Evolutionary conservation across 371 early-diverging fungal species (phyloP).

Genomic region (Coemansia sp.): DNA sequence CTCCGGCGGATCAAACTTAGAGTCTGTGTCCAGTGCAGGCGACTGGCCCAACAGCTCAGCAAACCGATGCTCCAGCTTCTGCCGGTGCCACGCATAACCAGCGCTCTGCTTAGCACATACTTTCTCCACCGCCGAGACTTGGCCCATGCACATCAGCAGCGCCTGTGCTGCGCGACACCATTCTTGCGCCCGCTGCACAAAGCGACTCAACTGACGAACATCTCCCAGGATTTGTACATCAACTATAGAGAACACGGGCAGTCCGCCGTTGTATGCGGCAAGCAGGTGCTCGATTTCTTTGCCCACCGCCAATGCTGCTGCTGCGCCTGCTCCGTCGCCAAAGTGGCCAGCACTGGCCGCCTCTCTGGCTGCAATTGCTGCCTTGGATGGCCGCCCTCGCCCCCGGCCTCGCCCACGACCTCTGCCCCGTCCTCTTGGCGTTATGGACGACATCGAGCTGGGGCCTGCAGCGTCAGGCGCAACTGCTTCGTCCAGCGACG

Average conservation of each 20-base stretch:
- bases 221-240: conserved; percentile 36
- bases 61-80: conserved; percentile 28
- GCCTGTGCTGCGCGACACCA: conserved; percentile 49
- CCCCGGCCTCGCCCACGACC: conserved; percentile 16
- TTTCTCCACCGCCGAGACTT: conserved; percentile 19
- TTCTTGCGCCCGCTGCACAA: conserved; percentile 47
- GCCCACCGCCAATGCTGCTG: conserved; percentile 11
- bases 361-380: neutral
- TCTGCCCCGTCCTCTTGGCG: conserved; percentile 9
- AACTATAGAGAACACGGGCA: conserved; percentile 2
- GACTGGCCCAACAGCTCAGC: conserved; percentile 11
- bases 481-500: neutral
- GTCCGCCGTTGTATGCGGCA: neutral
- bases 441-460: neutral
- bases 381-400: conserved; percentile 15
- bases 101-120: conserved; percentile 20
- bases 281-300: conserved; percentile 23
- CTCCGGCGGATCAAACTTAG: neutral
- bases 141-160: conserved; percentile 31
- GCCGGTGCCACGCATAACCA: conserved; percentile 30
- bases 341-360: neutral
- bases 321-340: neutral
- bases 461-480: neutral
- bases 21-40: neutral
- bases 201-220: conserved; percentile 46